A percentile compares a stretch with the other conserved stretches of the same genome.
phyloP scores from a whole-genome alignment of 495 filamentous ascomycete species.

The Daldinia loculata region DNA sequence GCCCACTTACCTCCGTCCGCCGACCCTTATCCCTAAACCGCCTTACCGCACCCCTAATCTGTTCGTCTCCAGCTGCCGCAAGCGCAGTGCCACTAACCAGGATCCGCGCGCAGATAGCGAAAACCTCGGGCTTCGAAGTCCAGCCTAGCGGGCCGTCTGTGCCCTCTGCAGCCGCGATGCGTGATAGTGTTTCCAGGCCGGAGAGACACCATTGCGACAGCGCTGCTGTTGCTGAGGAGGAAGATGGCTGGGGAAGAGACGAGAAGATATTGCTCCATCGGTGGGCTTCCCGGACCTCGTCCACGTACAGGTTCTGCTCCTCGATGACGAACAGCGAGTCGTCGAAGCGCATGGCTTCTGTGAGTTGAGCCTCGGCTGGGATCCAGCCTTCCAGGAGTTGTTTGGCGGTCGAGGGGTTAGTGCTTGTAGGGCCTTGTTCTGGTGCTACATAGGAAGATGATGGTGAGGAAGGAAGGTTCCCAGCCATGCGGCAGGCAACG shows the following conservation, averaged over 20 bases:
- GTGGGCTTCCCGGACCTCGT: constrained; percentile 74
- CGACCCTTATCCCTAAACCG: constrained; percentile 42
- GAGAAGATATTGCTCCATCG: constrained; percentile 67
- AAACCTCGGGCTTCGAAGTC: constrained; percentile 76
- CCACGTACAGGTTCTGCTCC: constrained; percentile 89
- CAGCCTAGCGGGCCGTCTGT: constrained; percentile 75
- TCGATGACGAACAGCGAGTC: constrained; percentile 84
- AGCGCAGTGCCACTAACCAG: constrained; percentile 57
- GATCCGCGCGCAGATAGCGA: constrained; percentile 70
- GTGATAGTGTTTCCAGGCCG: constrained; percentile 61
- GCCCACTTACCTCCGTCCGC: constrained; percentile 44
- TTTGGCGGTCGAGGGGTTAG: not conserved
- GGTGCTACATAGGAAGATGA: not conserved
- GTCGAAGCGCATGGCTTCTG: constrained; percentile 65
- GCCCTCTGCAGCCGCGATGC: constrained; percentile 44
- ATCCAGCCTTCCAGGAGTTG: constrained; percentile 29
- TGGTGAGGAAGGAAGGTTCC: constrained; percentile 28
- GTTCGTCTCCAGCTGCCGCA: constrained; percentile 4
- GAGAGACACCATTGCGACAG: constrained; percentile 63
- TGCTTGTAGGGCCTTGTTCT: not conserved
- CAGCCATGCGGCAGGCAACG: constrained; percentile 48
- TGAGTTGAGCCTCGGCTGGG: constrained; percentile 58
- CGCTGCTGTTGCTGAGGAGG: not conserved
- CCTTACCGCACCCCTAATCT: constrained; percentile 40
- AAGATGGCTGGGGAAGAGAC: not conserved